Conservation (phyloP, 441 rosid genomes). For the Erodium texanum region DNA sequence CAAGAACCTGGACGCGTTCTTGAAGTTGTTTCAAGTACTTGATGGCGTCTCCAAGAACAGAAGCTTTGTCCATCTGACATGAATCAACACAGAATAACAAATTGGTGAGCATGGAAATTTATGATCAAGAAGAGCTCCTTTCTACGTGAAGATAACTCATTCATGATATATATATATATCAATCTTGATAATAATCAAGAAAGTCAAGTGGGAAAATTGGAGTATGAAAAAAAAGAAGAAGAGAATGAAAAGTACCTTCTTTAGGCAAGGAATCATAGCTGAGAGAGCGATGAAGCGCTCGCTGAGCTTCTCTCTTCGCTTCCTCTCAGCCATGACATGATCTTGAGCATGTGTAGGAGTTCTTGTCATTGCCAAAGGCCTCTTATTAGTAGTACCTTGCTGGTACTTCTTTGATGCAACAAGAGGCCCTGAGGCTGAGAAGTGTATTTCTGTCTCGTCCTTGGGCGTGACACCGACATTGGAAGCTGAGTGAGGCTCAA, state of each 20-base stretch:
- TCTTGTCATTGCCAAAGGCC: constrained; percentile 23
- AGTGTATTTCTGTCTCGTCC: constrained; percentile 19
- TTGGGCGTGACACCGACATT: neutral
- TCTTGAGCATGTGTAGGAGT: constrained; percentile 45
- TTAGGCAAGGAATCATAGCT: constrained; percentile 65
- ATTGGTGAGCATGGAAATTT: neutral
- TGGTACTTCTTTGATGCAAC: constrained; percentile 17
- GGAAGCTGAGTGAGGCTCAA: neutral
- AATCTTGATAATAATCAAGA: no score
- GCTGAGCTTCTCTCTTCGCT: constrained; percentile 62
- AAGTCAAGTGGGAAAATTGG: no score
- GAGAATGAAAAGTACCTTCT: constrained; percentile 36
- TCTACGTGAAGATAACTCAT: no score
- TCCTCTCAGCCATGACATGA: constrained; percentile 65
- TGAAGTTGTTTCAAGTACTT: constrained; percentile 49
- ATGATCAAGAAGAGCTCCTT: no score
- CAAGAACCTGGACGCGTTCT: constrained; percentile 34
- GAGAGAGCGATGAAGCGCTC: constrained; percentile 67
- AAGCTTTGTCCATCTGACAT: constrained; percentile 54
- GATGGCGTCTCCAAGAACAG: constrained; percentile 50
- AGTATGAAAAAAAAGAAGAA: no score
- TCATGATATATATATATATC: no score
- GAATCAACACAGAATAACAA: neutral
- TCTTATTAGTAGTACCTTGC: constrained; percentile 15
- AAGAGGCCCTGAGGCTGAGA: neutral